A percentile compares a stretch with the other conserved stretches of the same genome.
Conservation (phyloP, 805 yeast genomes). For the Wickerhamomyces tratensis region DNA sequence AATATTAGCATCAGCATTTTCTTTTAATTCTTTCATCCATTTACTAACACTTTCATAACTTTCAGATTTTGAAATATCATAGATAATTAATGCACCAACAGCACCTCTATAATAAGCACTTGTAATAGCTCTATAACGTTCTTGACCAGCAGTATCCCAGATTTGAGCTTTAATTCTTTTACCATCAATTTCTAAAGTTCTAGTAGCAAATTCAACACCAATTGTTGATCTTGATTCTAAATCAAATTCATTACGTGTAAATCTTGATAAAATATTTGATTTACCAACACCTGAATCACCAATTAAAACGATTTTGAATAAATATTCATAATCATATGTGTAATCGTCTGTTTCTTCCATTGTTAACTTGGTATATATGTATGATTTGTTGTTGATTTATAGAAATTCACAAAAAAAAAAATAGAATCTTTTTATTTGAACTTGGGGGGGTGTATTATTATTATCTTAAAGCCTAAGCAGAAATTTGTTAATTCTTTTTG, state of each 20-base stretch:
- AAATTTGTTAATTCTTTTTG: no score
- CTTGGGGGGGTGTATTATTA: no score
- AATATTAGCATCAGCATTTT: slow-evolving; percentile 89
- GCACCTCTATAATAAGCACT: slow-evolving; percentile 98
- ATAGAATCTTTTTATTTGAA: no score
- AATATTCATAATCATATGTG: slow-evolving; percentile 78
- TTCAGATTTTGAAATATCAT: slow-evolving; percentile 88
- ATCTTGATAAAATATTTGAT: slow-evolving; percentile 85
- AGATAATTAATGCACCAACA: slow-evolving; percentile 92
- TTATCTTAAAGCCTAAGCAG: no score
- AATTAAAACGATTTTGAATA: slow-evolving; percentile 87
- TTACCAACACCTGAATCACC: slow-evolving; percentile 98
- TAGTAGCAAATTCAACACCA: slow-evolving; percentile 97
- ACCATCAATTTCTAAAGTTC: slow-evolving; percentile 83
- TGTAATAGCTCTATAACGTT: slow-evolving; percentile 95
- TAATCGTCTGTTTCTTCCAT: slow-evolving; percentile 45
- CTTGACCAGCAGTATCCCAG: slow-evolving; percentile 99
- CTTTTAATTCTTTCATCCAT: slow-evolving; percentile 86
- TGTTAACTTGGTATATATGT: not conserved
- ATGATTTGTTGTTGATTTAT: no score
- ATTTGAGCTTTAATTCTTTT: slow-evolving; percentile 82
- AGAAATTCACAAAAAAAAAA: no score
- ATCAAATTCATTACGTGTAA: slow-evolving; percentile 93
- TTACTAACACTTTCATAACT: slow-evolving; percentile 78
- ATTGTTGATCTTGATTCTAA: slow-evolving; percentile 90